Evolutionary conservation across 139 green algal genomes (phyloP), one percentile per base, ranked within the genome.

Genomic region (Chlorella sp.): DNA sequence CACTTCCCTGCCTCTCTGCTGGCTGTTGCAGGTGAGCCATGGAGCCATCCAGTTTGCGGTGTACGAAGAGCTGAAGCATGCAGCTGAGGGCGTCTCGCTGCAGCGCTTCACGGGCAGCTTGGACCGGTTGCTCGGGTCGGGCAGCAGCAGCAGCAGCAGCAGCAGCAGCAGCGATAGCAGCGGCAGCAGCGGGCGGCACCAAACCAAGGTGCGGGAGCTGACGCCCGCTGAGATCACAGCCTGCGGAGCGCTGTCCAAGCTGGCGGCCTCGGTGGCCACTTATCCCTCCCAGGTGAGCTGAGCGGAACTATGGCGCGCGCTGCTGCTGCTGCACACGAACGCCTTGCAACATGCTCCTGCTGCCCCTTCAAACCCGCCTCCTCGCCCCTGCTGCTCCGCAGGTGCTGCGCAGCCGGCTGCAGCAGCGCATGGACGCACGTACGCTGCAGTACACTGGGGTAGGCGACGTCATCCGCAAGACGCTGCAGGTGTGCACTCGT

Each of bases 11-110:
- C 26, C 28, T 28, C 16, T 41, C 25, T 28, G 7, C 34, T 11
- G 12, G 9, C 13, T 18, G 16, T 34, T 69, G 30, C 34, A 90
- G 88, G 85, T 93, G 32, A 96, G 91, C 26, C 97, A 99, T 87
- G 96, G 96, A 32, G 95, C 96, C 28, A 94, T 99, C 25, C 97
- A 99, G 86, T 97, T 99, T 81, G 94, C 94, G 32, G 95, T 97
- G 34, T 99, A 99, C 83, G 97, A 99, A 87, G 95, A 98, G 89
- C 87, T 99, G 32, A 98, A 98, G 88, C 47, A 84, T 30, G 34
- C 93, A 25, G 87, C 89, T 16, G 74, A 80, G 56, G 28, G 32
- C 78, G 3, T 38, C 57, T n/a, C 30, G 0, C 76, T 82, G 60
- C 36, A 32, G 4, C 55, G 41, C 51, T 82, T 82, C 76, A 82